phyloP scores from a whole-genome alignment of 2,329 filamentous ascomycete genomes.

The Metarhizium rileyi region DNA sequence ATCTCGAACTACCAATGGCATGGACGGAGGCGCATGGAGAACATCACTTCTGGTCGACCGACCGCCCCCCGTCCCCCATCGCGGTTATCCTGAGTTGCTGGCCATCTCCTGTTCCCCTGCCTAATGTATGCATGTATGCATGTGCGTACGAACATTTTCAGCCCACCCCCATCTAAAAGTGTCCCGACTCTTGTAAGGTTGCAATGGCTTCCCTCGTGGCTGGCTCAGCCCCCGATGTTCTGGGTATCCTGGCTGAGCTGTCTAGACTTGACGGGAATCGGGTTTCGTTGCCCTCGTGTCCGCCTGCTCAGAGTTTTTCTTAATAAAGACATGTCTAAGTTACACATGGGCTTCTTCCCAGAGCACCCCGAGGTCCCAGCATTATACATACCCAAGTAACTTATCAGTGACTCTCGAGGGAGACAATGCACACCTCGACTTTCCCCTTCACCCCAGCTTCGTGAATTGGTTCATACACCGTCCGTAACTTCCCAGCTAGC shows the following conservation, averaged over 20 bases:
- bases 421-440: not conserved
- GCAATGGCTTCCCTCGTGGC: constrained; percentile 5
- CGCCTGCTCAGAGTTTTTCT: not conserved
- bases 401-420: not conserved
- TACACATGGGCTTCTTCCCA: constrained; percentile 2
- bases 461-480: not conserved
- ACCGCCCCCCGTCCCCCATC: not conserved
- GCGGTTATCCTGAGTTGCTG: not conserved
- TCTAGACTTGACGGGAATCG: not conserved
- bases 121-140: no score
- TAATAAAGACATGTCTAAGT: constrained; percentile 1
- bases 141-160: not conserved
- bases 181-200: constrained; percentile 5
- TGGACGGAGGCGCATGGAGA: not conserved
- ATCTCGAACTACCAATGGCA: not conserved
- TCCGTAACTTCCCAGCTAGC: not conserved
- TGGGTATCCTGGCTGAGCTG: not conserved
- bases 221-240: constrained; percentile 4
- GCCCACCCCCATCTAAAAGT: not conserved
- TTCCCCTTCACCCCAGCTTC: not conserved
- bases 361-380: not conserved
- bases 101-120: not conserved
- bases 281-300: not conserved
- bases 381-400: not conserved
- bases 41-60: not conserved